Evolutionary conservation across 371 early-diverging fungal species (phyloP).

Genomic region (Actinomucor elegans): DNA sequence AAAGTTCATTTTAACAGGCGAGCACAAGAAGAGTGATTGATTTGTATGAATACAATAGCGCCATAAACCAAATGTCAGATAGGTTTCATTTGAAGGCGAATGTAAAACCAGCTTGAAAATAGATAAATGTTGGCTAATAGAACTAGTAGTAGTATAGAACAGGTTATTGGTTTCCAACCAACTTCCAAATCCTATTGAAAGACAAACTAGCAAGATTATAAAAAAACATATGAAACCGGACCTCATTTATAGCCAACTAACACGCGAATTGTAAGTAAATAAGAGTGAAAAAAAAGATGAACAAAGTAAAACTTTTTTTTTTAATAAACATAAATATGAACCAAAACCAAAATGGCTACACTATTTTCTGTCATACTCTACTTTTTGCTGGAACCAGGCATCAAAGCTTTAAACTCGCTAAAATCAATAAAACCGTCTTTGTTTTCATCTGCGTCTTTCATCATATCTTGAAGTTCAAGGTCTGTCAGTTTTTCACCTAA

Average conservation of each 20-base stretch:
- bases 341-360: conserved; percentile 2
- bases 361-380: conserved; percentile 1
- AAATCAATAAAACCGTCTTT: conserved; percentile 67
- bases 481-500: conserved; percentile 71
- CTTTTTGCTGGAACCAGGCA: conserved; percentile 31
- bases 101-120: conserved; percentile 6
- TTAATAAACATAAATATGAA: not conserved
- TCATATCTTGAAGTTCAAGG: conserved; percentile 82
- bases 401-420: conserved; percentile 60
- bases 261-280: not conserved
- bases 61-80: conserved; percentile 21
- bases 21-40: not conserved
- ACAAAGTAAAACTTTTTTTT: not conserved
- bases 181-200: conserved; percentile 6
- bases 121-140: conserved; percentile 3
- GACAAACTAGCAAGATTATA: conserved; percentile 3
- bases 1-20: conserved; percentile 9
- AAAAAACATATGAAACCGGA: not conserved
- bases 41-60: conserved; percentile 4
- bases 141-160: not conserved
- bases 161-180: conserved; percentile 16
- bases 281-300: not conserved
- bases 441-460: conserved; percentile 77
- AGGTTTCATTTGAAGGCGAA: no score
- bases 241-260: no score